phyloP scores from a whole-genome alignment of 768 basidiomycete species.

The Rhizopogon salebrosus region DNA sequence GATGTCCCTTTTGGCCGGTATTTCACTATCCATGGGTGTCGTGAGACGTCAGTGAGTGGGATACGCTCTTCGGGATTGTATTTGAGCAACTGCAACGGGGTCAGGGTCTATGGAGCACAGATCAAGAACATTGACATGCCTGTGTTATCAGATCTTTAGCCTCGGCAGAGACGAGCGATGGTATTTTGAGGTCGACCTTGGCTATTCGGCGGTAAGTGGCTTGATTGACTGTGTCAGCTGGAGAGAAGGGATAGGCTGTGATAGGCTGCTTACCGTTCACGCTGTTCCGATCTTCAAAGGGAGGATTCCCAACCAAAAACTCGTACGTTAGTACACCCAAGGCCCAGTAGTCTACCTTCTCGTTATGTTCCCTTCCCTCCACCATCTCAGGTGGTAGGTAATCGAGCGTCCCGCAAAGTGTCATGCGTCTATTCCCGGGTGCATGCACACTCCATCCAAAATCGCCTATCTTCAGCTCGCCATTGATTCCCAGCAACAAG shows the following conservation, averaged over 20 bases:
- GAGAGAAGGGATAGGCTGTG: not conserved
- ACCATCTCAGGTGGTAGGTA: conserved; percentile 99
- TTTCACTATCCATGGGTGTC: conserved; percentile 84
- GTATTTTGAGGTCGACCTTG: conserved; percentile 68
- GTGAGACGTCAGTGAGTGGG: conserved; percentile 65
- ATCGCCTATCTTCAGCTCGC: conserved; percentile 96
- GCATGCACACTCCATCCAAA: conserved; percentile 99
- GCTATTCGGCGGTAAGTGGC: conserved; percentile 91
- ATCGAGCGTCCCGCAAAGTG: conserved; percentile 93
- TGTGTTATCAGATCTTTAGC: conserved; percentile 43
- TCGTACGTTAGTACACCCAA: conserved; percentile 96
- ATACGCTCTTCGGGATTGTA: conserved; percentile 77
- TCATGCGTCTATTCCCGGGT: conserved; percentile 82
- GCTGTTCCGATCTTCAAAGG: conserved; percentile 82
- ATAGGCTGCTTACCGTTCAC: conserved; percentile 54
- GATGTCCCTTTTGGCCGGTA: conserved; percentile 48
- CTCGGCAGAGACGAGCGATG: conserved; percentile 35
- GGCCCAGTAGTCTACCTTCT: conserved; percentile 94
- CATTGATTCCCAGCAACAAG: conserved; percentile 87
- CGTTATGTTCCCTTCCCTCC: conserved; percentile 82
- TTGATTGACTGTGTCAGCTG: conserved; percentile 21
- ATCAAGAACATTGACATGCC: conserved; percentile 18
- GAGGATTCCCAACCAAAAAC: conserved; percentile 79
- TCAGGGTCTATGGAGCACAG: conserved; percentile 5
- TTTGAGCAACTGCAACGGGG: conserved; percentile 61